Percentiles rank a stretch among this genome's conserved stretches.
Conservation (phyloP, 1,284 basidiomycete species). For the Schizophyllum commune region DNA sequence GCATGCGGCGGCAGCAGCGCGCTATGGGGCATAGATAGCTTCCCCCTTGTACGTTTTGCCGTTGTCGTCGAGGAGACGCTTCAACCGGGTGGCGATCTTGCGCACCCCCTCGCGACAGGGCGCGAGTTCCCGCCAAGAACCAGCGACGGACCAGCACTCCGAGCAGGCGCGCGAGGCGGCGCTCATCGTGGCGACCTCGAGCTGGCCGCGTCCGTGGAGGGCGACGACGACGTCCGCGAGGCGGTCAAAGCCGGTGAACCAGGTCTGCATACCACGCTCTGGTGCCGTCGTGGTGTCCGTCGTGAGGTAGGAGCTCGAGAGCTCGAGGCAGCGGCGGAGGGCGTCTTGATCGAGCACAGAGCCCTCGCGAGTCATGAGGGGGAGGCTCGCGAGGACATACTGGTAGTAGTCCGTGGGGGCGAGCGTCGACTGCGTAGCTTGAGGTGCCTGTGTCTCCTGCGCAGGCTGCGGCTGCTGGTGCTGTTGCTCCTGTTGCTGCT, state of each 20-base stretch:
- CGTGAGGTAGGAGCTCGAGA: constrained; percentile 69
- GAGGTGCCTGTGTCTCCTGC: constrained; percentile 8
- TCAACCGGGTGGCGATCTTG: constrained; percentile 52
- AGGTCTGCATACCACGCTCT: constrained; percentile 45
- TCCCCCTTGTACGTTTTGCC: constrained; percentile 60
- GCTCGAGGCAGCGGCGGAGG: constrained; percentile 53
- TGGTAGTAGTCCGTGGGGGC: constrained; percentile 14
- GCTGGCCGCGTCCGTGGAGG: constrained; percentile 52
- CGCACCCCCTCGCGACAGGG: constrained; percentile 52
- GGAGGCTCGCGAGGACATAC: not conserved
- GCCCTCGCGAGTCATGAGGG: not conserved
- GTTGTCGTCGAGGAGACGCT: constrained; percentile 57
- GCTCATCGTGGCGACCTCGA: constrained; percentile 39
- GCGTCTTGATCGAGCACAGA: constrained; percentile 48
- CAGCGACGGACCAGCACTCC: constrained; percentile 71
- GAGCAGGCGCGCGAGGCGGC: constrained; percentile 42
- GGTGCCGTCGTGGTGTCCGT: constrained; percentile 63
- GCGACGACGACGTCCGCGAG: constrained; percentile 65
- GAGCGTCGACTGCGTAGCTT: constrained; percentile 8
- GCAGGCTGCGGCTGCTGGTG: not conserved
- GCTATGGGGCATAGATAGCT: constrained; percentile 50
- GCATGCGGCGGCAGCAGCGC: not conserved
- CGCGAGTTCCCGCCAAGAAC: constrained; percentile 58
- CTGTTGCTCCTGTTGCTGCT: not conserved
- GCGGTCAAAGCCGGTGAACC: constrained; percentile 57